Evolutionary conservation across 2,329 filamentous ascomycete species (phyloP).

Genomic region (Podosphaera aphanis): DNA sequence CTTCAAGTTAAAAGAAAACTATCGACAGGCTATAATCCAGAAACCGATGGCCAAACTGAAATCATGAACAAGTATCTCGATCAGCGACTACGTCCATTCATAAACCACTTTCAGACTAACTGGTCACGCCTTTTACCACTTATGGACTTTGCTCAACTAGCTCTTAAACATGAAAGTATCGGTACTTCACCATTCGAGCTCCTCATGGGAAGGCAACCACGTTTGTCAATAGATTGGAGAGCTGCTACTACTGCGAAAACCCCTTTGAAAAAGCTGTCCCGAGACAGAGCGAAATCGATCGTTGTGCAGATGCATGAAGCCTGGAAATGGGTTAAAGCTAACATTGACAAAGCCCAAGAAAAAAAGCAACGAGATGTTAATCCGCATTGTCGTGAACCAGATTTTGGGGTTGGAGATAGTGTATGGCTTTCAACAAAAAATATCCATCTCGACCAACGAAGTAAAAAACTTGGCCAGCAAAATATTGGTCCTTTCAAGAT

Average conservation of each 20-base stretch:
- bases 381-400: background rate
- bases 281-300: background rate
- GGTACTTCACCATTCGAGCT: background rate
- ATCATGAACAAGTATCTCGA: constrained; percentile 7
- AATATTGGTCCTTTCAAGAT: background rate
- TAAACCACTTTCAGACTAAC: background rate
- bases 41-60: constrained; percentile 7
- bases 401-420: constrained; percentile 1
- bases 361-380: background rate
- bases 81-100: constrained; percentile 2
- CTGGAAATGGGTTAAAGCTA: background rate
- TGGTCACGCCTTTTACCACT: background rate
- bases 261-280: background rate
- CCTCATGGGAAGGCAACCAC: background rate
- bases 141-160: constrained; percentile 1
- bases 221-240: background rate
- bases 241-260: background rate
- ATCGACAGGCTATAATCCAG: background rate
- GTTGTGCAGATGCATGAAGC: background rate
- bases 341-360: background rate
- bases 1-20: background rate
- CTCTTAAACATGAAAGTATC: background rate
- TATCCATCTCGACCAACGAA: background rate
- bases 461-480: background rate
- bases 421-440: constrained; percentile 1